Conservation (phyloP, 495 filamentous ascomycete genomes). For the Neurospora sp. region DNA sequence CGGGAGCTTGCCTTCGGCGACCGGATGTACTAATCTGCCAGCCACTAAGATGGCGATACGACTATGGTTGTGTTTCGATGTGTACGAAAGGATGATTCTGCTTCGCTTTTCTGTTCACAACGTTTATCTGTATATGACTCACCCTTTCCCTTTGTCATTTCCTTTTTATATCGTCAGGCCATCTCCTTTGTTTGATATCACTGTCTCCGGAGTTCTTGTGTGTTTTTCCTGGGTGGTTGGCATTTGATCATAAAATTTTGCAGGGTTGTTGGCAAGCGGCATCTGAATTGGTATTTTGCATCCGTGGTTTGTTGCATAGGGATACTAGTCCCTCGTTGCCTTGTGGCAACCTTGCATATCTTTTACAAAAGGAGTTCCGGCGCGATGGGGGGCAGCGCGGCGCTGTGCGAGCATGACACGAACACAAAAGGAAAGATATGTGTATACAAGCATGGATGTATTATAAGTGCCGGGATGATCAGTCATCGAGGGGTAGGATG, state of each 20-base stretch:
- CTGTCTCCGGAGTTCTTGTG: not conserved
- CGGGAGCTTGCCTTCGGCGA: constrained; percentile 32
- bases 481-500: not conserved
- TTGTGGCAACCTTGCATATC: not conserved
- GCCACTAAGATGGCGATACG: not conserved
- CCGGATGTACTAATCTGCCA: constrained; percentile 26
- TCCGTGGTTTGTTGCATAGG: not conserved
- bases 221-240: not conserved
- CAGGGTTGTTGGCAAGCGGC: not conserved
- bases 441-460: not conserved
- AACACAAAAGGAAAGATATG: not conserved
- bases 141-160: not conserved
- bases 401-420: not conserved
- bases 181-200: not conserved
- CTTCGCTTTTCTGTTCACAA: not conserved
- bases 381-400: not conserved
- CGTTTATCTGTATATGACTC: not conserved
- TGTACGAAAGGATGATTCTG: not conserved
- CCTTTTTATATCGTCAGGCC: not conserved
- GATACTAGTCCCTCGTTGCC: not conserved
- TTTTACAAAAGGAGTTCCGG: not conserved
- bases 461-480: not conserved
- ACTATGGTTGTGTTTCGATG: not conserved
- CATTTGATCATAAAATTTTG: not conserved
- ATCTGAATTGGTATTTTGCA: not conserved